Base-by-base conservation (phyloP, 352 stramenopile genomes). In the Phytophthora pisi region DNA sequence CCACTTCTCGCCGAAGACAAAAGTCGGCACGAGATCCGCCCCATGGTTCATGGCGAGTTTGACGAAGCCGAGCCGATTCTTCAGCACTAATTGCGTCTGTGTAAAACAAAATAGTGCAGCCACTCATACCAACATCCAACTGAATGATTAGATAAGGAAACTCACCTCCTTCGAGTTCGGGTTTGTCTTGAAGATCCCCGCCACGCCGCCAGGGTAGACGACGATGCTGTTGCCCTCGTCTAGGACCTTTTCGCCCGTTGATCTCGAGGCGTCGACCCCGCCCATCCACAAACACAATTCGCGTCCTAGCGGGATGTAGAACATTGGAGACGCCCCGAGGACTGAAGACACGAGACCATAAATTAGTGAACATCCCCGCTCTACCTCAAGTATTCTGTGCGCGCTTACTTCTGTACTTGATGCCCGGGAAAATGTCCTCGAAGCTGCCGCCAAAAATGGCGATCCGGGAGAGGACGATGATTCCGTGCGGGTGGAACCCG, bases 241-340 rank as follows among this genome's bases (percentile, higher is more conserved):
- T 15, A 86, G 30, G 4, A 86, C 74, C 50, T 83, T 78, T 15
- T 84, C 64, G 3, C 73, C 61, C 0, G 73, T 86, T 7, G 73
- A 69, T 8, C 73, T 64, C 15, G 70, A 80, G 45, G 78, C 78
- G 8, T 86, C 78, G 15, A 86, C 78, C 1, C 72, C 69, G 23
- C 61, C 65, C 51, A 86, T 82, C 81, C 81, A 89, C 4, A 91
- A 46, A 43, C 81, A 86, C 11, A 91, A 43, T 43, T 91, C 83
- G 38, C 81, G 83, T 4, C 68, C 77, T 9, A 88, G 59, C 5
- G 83, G 83, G 3, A 91, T 70, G 57, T 80, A 86, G 49, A 82
- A 91, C 72, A 90, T 84, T 36, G 83, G 65, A 4, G 81, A 85
- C 0, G 83, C 83, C 5, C 77, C 75, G 5, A 90, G 79, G 16